Evolutionary conservation across 78 protist species (phyloP).

Genomic region (Dictyostelium discoideum): DNA sequence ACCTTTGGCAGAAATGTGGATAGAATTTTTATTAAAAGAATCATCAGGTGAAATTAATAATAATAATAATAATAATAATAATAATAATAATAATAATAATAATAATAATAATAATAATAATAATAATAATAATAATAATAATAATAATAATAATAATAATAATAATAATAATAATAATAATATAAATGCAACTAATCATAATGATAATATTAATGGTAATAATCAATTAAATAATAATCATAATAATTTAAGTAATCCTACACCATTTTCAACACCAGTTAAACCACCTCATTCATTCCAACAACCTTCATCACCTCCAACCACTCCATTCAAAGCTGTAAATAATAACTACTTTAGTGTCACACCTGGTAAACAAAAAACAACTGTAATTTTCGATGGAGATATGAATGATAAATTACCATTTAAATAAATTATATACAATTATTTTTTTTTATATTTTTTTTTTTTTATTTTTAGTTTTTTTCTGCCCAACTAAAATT

Average conservation of each 20-base stretch:
- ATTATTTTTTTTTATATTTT: no score
- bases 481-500: no score
- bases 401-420: slow-evolving; percentile 43
- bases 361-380: slow-evolving; percentile 16
- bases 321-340: slow-evolving; percentile 36
- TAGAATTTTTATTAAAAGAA: slow-evolving; percentile 68
- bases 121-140: not conserved
- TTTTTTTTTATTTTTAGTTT: no score
- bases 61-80: not conserved
- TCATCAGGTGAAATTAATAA: not conserved
- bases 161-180: not conserved
- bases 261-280: slow-evolving; percentile 69
- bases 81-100: not conserved
- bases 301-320: slow-evolving; percentile 37
- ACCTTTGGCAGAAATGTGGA: slow-evolving; percentile 78
- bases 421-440: slow-evolving; percentile 14
- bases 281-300: slow-evolving; percentile 4
- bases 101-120: not conserved
- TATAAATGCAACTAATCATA: not conserved
- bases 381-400: slow-evolving; percentile 64
- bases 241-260: slow-evolving; percentile 8
- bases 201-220: not conserved
- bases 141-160: not conserved
- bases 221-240: not conserved
- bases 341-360: slow-evolving; percentile 49